Evolutionary conservation across 352 stramenopile species (phyloP), one percentile per base, ranked within the genome.

Genomic region (Phytophthora pini): DNA sequence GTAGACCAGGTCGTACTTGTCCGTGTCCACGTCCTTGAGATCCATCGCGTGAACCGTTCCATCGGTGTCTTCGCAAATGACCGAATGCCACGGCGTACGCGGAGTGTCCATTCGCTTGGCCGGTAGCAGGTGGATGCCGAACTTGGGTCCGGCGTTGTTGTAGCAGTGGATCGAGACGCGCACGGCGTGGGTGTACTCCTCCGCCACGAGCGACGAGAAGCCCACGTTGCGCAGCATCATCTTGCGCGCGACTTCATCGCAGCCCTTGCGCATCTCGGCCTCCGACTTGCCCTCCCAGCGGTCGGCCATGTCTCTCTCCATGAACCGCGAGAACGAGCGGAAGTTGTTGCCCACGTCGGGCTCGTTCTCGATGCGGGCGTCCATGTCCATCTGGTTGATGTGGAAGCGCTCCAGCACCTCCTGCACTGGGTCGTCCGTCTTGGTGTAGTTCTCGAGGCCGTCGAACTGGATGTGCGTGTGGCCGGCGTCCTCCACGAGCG

Each of bases 1-100:
- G 40, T 70, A 70, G 20, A 59, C 56, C 5, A 70, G 47, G n/a
- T 70, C 47, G 53, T 64, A 70, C 54, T 64, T 70, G 53, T 60
- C 53, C 40, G 53, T 70, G 54, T 60, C 32, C 8, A 70, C 61
- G 40, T 70, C 54, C 54, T 70, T 56, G 8, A 64, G 38, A 43
- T 69, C 53, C 27, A 59, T 36, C 1, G 52, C 32, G 46, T 54
- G 61, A 9, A 43, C 26, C 8, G 53, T 59, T 31, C 53, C 61
- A 15, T 69, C 53, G 22, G 58, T 36, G 32, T 64, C 61, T 22
- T 69, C 56, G 17, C 17, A 17, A 17, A 17, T 17, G 17, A 17
- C 17, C 17, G 17, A 17, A 17, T 17, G 17, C 17, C 56, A 64
- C 15, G 46, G 56, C 17, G 56, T 64, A 3, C 46, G 46, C 4